Base-by-base conservation (phyloP, 768 basidiomycete genomes). In the Boletus fagicola region DNA sequence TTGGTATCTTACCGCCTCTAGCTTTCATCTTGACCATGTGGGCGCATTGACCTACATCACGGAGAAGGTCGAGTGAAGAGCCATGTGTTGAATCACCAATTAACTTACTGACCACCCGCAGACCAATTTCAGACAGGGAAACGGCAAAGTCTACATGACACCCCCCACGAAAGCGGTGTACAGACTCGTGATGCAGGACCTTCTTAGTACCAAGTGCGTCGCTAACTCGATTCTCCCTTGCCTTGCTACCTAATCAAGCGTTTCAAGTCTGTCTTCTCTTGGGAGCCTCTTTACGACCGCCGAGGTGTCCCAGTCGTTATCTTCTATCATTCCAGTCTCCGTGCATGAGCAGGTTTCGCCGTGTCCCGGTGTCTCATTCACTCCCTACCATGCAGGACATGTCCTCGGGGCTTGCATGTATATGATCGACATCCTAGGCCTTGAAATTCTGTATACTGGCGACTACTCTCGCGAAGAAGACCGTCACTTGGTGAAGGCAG, bases 111-210 rank as follows among this genome's bases (percentile, higher is more conserved):
- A 43, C 43, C 22, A 9, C 36, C 39, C 9, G 30, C 62, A 98
- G 96, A 98, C 96, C n/a, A 98, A 97, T 74, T 98, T 99, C 72
- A 78, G 85, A 68, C 92, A 97, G 69, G 96, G 96, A 20, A 88
- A 87, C 56, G 96, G 96, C 20, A 96, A 95, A 65, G 94, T 98
- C 10, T 99, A 98, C 76, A 99, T 98, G 96, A 98, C 96, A 3
- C 92, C 94, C 73, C 93, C 96, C 2, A 99, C 96, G 12, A 99
- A 98, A 74, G 95, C 93, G 3, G 83, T 98, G 49, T 94, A 98
- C 77, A 94, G 94, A 61, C 91, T 95, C 71, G 94, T 98, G 80
- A 98, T 98, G 95, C 93, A 95, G 72, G 96, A 98, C 68, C 95
- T 90, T 68, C 87, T 98, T 53, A 85, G 92, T 31, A 93, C 90